Conservation (phyloP, 768 basidiomycete species). For the Galerina sulciceps region DNA sequence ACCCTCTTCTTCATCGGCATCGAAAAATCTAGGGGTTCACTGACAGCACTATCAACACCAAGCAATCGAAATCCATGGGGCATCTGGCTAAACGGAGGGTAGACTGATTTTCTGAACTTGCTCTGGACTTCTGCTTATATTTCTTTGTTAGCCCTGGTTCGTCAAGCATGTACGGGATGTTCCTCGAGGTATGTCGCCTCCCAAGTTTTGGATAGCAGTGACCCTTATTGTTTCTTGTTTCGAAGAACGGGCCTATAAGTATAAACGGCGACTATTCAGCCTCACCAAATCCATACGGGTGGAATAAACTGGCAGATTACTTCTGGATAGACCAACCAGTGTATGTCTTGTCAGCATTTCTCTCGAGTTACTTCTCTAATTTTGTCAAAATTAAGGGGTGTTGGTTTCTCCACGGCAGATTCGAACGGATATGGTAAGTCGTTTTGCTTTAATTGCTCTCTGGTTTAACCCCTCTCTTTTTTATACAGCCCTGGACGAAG, state of each 20-base stretch:
- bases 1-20: conserved; percentile 72
- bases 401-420: conserved; percentile 70
- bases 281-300: conserved; percentile 56
- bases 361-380: not conserved
- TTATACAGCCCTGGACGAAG: conserved; percentile 57
- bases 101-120: conserved; percentile 21
- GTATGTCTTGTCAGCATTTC: conserved; percentile 29
- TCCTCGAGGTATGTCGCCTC: conserved; percentile 56
- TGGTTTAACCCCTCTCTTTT: not conserved
- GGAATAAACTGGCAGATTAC: conserved; percentile 65
- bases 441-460: not conserved
- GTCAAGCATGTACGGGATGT: conserved; percentile 67
- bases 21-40: conserved; percentile 58
- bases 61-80: conserved; percentile 61
- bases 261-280: conserved; percentile 55
- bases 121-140: not conserved
- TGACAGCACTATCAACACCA: conserved; percentile 43
- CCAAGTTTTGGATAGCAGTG: not conserved
- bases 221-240: not conserved
- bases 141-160: conserved; percentile 57
- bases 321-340: conserved; percentile 81
- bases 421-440: conserved; percentile 58
- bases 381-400: conserved; percentile 35
- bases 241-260: conserved; percentile 72
- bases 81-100: conserved; percentile 80